Conservation (phyloP, 805 yeast genomes). For the Candida adriatica region DNA sequence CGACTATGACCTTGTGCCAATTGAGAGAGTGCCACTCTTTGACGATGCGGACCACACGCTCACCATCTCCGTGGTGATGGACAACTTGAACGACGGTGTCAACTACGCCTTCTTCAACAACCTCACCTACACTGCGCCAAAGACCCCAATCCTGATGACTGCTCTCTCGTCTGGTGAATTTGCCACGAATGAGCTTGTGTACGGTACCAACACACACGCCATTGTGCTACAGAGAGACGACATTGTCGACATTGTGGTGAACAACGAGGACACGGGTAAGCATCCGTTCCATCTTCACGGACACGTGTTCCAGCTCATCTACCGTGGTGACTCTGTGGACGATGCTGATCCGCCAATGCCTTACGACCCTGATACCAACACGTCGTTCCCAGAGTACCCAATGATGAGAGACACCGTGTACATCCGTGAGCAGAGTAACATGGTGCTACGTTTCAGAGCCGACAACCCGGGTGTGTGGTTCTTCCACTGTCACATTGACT, state of each 20-base stretch:
- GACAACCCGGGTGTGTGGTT: conserved; percentile 93
- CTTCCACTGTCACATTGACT: conserved; percentile 87
- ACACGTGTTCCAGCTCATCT: conserved; percentile 58
- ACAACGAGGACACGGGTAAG: conserved; percentile 73
- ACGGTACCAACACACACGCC: conserved; percentile 42
- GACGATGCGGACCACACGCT: conserved; percentile 67
- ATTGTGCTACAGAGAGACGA: conserved; percentile 20
- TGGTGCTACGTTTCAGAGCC: conserved; percentile 68
- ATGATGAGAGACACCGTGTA: conserved; percentile 64
- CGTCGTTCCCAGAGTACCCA: conserved; percentile 51
- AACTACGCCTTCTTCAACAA: conserved; percentile 74
- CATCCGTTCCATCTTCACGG: conserved; percentile 81
- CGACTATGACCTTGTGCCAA: conserved; percentile 72
- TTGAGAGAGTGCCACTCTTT: conserved; percentile 42
- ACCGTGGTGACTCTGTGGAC: conserved; percentile 42
- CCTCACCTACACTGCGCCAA: conserved; percentile 56
- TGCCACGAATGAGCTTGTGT: conserved; percentile 53
- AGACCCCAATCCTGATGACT: conserved; percentile 63
- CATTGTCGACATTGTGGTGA: conserved; percentile 67
- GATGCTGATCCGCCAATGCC: conserved; percentile 50
- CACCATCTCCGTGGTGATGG: conserved; percentile 67
- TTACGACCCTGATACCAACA: conserved; percentile 40
- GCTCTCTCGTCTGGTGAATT: conserved; percentile 54
- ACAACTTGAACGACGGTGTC: conserved; percentile 64
- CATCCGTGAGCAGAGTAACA: conserved; percentile 60